Evolutionary conservation across 495 filamentous ascomycete genomes (phyloP).

Genomic region (Trichoderma erinaceum): DNA sequence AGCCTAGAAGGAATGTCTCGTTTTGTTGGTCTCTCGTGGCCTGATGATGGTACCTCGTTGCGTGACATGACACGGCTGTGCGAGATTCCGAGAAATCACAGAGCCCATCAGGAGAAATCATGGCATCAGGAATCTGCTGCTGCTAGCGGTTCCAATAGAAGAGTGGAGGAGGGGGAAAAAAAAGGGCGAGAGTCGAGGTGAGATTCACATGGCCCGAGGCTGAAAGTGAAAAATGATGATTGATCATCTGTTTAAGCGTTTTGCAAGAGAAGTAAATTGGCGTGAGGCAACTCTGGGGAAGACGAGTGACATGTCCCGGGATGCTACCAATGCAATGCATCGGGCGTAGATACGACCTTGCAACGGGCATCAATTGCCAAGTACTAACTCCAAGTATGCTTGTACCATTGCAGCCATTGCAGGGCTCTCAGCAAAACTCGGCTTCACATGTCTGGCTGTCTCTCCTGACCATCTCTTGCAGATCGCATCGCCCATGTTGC

Average conservation of each 20-base stretch:
- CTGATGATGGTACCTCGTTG: not conserved
- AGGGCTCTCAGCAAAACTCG: not conserved
- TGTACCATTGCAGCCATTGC: too few relatives aligned
- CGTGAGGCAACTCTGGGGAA: not conserved
- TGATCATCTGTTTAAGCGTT: not conserved
- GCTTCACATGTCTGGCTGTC: conserved; percentile 7
- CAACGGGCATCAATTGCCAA: not conserved
- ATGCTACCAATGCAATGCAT: not conserved
- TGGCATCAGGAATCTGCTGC: too few relatives aligned
- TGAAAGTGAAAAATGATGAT: not conserved
- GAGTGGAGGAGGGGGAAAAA: not conserved
- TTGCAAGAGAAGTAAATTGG: not conserved
- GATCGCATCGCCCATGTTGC: conserved; percentile 1
- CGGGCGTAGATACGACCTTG: not conserved
- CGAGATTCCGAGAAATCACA: not conserved
- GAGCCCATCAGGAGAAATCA: too few relatives aligned
- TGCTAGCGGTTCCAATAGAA: not conserved
- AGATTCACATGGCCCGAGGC: conserved; percentile 1
- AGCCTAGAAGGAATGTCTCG: too few relatives aligned
- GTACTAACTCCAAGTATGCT: too few relatives aligned
- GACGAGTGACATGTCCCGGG: too few relatives aligned
- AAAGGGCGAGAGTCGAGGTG: not conserved
- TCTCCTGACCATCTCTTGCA: not conserved
- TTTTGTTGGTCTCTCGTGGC: not conserved
- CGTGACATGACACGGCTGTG: conserved; percentile 1